Percentiles rank a stretch among this genome's conserved stretches.
phyloP scores from a whole-genome alignment of 2,329 filamentous ascomycete genomes.

The Verticillium tricorpus region DNA sequence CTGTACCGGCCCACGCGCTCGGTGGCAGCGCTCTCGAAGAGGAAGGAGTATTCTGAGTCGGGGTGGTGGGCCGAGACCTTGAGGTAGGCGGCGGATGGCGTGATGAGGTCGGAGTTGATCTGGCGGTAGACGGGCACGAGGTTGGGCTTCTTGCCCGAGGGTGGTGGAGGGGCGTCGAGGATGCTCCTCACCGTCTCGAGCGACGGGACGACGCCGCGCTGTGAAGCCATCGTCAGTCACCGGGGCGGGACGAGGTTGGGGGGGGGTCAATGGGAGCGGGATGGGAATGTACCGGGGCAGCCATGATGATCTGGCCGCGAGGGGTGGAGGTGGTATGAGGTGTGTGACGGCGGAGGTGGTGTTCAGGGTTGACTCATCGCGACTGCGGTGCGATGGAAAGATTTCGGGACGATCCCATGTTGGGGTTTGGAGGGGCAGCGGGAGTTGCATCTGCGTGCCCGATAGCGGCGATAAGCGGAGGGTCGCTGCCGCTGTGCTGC shows the following conservation, averaged over 20 bases:
- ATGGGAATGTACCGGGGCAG: conserved; percentile 20
- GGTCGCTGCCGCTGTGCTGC: neutral
- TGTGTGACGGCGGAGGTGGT: conserved; percentile 1
- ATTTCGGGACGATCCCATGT: neutral
- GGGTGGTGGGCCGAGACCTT: conserved; percentile 75
- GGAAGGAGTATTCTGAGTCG: conserved; percentile 74
- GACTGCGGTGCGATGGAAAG: neutral
- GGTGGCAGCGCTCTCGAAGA: conserved; percentile 93
- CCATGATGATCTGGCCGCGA: conserved; percentile 17
- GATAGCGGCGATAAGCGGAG: conserved; percentile 4
- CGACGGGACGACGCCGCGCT: conserved; percentile 39
- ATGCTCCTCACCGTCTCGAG: conserved; percentile 41
- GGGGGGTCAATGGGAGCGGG: neutral
- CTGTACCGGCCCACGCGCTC: conserved; percentile 93
- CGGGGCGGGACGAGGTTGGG: neutral
- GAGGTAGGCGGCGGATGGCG: conserved; percentile 90
- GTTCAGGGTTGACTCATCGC: conserved; percentile 11
- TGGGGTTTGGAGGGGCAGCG: neutral
- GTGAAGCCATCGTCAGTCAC: conserved; percentile 10
- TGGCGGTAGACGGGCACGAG: conserved; percentile 79
- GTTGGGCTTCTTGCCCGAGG: conserved; percentile 46
- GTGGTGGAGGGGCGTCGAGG: conserved; percentile 23
- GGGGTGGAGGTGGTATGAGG: conserved; percentile 2
- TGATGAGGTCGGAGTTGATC: conserved; percentile 88
- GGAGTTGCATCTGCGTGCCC: neutral